Evolutionary conservation across 1,284 basidiomycete genomes (phyloP).

Genomic region (Ustilago sp.): DNA sequence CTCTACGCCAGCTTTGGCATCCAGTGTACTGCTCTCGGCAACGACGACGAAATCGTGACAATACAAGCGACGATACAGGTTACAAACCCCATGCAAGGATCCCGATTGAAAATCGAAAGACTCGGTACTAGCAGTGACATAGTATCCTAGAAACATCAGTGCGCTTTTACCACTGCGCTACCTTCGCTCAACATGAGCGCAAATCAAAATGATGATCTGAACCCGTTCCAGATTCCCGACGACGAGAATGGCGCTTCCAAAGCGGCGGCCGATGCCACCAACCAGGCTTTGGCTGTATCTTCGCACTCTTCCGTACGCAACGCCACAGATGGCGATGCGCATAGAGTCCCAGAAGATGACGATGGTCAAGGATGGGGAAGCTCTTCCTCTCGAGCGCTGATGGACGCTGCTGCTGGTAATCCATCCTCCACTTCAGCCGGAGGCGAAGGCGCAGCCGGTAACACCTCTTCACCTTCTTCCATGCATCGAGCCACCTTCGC

Average conservation of each 20-base stretch:
- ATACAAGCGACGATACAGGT: no score
- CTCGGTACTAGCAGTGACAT: no score
- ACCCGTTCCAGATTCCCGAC: slow-evolving; percentile 52
- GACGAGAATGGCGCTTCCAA: slow-evolving; percentile 29
- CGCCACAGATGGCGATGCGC: neutral
- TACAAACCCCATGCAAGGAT: no score
- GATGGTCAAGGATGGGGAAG: slow-evolving; percentile 43
- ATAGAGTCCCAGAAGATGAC: slow-evolving; percentile 27
- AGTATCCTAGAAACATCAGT: no score
- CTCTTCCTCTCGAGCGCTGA: slow-evolving; percentile 36
- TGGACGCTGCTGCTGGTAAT: slow-evolving; percentile 7
- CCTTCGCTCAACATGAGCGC: slow-evolving; percentile 26
- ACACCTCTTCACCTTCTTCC: slow-evolving; percentile 21
- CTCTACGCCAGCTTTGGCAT: no score
- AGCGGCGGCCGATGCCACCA: slow-evolving; percentile 6
- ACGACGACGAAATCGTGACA: no score
- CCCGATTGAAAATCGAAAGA: no score
- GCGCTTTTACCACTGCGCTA: neutral
- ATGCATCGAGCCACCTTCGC: slow-evolving; percentile 32
- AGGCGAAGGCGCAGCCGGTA: neutral
- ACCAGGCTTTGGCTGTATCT: slow-evolving; percentile 17
- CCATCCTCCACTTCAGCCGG: neutral
- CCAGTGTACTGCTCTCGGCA: no score
- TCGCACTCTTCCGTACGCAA: slow-evolving; percentile 25
- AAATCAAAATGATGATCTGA: slow-evolving; percentile 28